Percentiles rank a stretch among this genome's conserved stretches.
Evolutionary conservation across 352 stramenopile genomes (phyloP).

Genomic region (Peronospora belbahrii): DNA sequence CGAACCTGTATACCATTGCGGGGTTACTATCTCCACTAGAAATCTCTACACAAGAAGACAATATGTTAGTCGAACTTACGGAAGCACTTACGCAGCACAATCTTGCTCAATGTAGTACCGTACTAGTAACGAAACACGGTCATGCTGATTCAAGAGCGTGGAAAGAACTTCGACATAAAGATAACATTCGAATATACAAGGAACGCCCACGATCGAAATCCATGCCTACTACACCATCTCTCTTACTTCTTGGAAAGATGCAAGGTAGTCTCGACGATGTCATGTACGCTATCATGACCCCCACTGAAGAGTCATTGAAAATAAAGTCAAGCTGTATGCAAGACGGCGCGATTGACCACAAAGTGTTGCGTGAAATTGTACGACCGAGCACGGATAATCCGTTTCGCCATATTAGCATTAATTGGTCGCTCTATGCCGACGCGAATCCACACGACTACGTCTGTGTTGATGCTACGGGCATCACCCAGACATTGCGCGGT

Average conservation of each 20-base stretch:
- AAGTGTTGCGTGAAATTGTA: conserved; percentile 17
- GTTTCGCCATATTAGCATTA: conserved; percentile 34
- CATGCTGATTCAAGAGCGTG: conserved; percentile 15
- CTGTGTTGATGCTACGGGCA: conserved; percentile 34
- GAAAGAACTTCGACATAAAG: conserved; percentile 22
- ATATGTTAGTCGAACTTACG: conserved; percentile 18
- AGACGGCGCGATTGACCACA: conserved; percentile 28
- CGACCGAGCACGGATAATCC: conserved; percentile 20
- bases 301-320: conserved; percentile 24
- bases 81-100: conserved; percentile 24
- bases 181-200: conserved; percentile 21
- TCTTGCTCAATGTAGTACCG: conserved; percentile 18
- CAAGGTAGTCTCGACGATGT: conserved; percentile 16
- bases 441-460: conserved; percentile 34
- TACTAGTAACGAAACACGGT: conserved; percentile 17
- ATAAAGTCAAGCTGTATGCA: conserved; percentile 32
- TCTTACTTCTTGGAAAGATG: conserved; percentile 20
- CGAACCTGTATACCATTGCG: conserved; percentile 6
- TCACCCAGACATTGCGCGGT: conserved; percentile 8
- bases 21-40: conserved; percentile 6
- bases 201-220: conserved; percentile 6
- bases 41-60: conserved; percentile 8
- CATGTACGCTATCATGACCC: conserved; percentile 26
- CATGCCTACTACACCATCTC: conserved; percentile 12
- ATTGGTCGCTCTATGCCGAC: conserved; percentile 28